These are phyloP conservation scores for Penstemon davidsonii DNA, from an alignment of 257 asterid species.

Conservation along the genomic window DNA sequence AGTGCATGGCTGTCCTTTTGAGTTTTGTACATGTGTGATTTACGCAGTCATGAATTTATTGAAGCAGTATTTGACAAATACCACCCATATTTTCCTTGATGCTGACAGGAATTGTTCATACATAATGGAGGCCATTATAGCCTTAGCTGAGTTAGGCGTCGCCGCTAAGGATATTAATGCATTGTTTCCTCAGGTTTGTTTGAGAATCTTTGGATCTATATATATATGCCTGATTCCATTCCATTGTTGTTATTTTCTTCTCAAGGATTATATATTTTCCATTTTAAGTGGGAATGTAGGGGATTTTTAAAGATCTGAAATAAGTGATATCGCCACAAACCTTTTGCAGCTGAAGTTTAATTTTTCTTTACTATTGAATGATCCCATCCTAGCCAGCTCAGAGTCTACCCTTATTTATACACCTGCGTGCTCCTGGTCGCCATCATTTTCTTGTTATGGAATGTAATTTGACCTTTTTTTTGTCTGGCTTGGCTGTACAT, in stretches of 20 bases:
- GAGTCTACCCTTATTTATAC: conserved; percentile 14
- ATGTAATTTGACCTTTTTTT: conserved; percentile 7
- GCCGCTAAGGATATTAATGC: conserved; percentile 74
- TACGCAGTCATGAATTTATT: conserved; percentile 12
- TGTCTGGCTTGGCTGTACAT: conserved; percentile 14
- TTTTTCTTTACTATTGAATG: not conserved
- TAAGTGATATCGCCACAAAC: not conserved
- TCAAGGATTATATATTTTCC: conserved; percentile 6
- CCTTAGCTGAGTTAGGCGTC: conserved; percentile 91
- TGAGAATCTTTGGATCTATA: conserved; percentile 19
- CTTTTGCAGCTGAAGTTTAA: conserved; percentile 21
- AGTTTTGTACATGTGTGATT: conserved; percentile 1
- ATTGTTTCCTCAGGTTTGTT: conserved; percentile 82
- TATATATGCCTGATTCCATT: conserved; percentile 13
- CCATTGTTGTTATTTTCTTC: conserved; percentile 12
- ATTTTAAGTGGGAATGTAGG: conserved; percentile 22
- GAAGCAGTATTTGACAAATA: conserved; percentile 7
- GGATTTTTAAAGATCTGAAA: conserved; percentile 12
- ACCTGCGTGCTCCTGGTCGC: conserved; percentile 11
- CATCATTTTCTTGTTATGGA: conserved; percentile 16
- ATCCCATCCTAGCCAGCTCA: conserved; percentile 22
- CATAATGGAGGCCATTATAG: conserved; percentile 81
- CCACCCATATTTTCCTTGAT: conserved; percentile 19
- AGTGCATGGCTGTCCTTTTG: not conserved
- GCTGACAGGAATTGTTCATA: conserved; percentile 76